Percentiles rank a stretch among this genome's conserved stretches.
These are phyloP conservation scores for Neurospora sp. DNA, from an alignment of 495 filamentous ascomycete genomes.

Conservation along the genomic window DNA sequence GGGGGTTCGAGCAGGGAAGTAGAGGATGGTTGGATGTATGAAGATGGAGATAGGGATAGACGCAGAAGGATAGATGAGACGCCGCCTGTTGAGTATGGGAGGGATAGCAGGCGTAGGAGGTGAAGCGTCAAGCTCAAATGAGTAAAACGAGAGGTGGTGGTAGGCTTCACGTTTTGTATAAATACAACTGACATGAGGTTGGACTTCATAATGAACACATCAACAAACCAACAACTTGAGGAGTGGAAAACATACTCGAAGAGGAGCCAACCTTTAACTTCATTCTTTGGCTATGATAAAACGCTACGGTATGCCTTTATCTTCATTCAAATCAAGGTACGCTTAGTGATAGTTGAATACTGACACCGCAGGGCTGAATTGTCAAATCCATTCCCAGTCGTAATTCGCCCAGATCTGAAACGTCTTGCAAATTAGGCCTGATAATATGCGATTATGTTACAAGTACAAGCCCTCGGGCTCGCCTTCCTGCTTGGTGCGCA, in stretches of 20 bases:
- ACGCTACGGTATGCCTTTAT: not conserved
- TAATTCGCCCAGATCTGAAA: not conserved
- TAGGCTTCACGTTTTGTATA: not conserved
- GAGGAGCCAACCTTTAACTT: not conserved
- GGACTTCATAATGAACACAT: not conserved
- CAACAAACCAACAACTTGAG: not conserved
- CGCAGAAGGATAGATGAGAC: not conserved
- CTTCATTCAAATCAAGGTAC: not conserved
- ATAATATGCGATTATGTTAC: slow-evolving; percentile 42
- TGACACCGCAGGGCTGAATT: not conserved
- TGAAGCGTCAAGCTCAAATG: not conserved
- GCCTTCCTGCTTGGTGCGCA: slow-evolving; percentile 98
- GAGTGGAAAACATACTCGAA: not conserved
- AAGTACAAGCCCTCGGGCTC: slow-evolving; percentile 98
- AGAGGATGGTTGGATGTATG: slow-evolving; percentile 20
- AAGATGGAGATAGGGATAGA: slow-evolving; percentile 39
- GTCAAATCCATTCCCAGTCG: not conserved
- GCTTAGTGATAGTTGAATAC: not conserved
- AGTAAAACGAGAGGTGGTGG: not conserved
- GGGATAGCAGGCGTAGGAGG: not conserved
- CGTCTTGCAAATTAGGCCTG: not conserved
- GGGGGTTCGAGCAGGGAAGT: slow-evolving; percentile 1
- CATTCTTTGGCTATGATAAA: not conserved
- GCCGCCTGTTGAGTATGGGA: not conserved
- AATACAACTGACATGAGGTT: not conserved